phyloP scores from a whole-genome alignment of 2,329 filamentous ascomycete genomes.

The Hymenoscyphus salicellus region DNA sequence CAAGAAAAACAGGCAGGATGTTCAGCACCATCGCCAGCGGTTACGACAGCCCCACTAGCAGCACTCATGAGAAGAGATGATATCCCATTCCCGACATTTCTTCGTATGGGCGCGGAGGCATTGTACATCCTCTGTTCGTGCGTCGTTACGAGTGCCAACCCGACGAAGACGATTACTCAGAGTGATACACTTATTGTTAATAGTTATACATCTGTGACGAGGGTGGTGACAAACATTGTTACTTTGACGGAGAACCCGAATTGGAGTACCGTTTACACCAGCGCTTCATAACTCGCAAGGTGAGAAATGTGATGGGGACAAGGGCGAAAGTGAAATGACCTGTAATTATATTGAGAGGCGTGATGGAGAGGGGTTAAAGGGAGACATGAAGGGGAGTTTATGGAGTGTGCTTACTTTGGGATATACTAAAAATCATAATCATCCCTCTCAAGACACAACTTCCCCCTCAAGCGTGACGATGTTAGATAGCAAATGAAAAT shows the following conservation, averaged over 20 bases:
- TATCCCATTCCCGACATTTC: neutral
- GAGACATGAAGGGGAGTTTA: neutral
- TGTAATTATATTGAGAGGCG: neutral
- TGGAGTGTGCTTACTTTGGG: neutral
- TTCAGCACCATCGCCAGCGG: too few species aligned
- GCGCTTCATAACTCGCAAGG: neutral
- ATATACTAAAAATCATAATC: neutral
- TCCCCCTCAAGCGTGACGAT: too few species aligned
- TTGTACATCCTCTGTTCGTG: neutral
- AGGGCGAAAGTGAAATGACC: neutral
- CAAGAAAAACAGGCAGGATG: constrained; percentile 5
- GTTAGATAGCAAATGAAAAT: too few species aligned
- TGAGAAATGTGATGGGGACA: too few species aligned
- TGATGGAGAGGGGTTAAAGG: neutral
- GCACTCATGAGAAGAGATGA: neutral
- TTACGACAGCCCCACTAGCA: neutral
- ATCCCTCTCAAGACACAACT: neutral
- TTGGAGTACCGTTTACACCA: constrained; percentile 9
- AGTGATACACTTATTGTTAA: neutral
- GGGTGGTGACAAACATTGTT: neutral
- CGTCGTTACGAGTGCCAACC: neutral
- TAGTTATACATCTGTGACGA: neutral
- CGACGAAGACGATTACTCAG: neutral
- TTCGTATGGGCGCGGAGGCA: neutral
- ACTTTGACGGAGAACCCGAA: constrained; percentile 1